Base-by-base conservation (phyloP, 2,329 filamentous ascomycete genomes). In the Colletotrichum lini region DNA sequence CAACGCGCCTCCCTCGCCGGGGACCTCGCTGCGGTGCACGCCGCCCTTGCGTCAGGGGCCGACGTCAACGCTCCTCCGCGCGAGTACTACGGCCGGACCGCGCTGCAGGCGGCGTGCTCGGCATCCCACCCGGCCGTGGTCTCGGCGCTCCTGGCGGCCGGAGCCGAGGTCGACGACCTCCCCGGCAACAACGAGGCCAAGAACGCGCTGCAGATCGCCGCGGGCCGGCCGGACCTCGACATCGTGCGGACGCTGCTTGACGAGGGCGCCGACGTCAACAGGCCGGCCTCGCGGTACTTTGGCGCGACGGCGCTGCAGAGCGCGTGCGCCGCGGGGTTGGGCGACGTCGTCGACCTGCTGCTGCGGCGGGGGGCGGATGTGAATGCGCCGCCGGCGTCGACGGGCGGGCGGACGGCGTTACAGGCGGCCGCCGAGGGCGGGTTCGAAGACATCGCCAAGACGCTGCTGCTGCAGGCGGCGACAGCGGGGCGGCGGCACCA, bases 131-230 rank as follows among this genome's bases (percentile, higher is more conserved):
- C 71, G 5, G 74, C 74, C 2, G 75, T 80, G 10, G 78, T 76
- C 13, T 57, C 70, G 38, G 54, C 73, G 1, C 75, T 84, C 6
- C 71, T 84, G 2, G 73, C 70, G 4, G 76, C 76, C 10, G 79
- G 79, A 1, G 80, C 80, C 3, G 74, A 79, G 30, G 76, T 81
- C 23, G 75, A 83, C 62, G 78, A 79, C 70, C 77, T 75, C 67
- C 78, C 76, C 59, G 76, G 78, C 10, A 80, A 79, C 45, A 79
- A 76, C 76, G 80, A 73, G 81, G 81, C 65, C 38, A 53, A 54
- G 73, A 87, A 74, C 78, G 83, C 76, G 73, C 82, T 79, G 77
- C 84, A 75, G 77, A 76, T 74, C 70, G 82, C 78, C 77, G 86
- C 76, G 23, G 67, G 77, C 3, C 72, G 60, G 4, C 78, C 78